phyloP scores from a whole-genome alignment of 2,329 filamentous ascomycete species.

The Phyllosticta capitalensis region DNA sequence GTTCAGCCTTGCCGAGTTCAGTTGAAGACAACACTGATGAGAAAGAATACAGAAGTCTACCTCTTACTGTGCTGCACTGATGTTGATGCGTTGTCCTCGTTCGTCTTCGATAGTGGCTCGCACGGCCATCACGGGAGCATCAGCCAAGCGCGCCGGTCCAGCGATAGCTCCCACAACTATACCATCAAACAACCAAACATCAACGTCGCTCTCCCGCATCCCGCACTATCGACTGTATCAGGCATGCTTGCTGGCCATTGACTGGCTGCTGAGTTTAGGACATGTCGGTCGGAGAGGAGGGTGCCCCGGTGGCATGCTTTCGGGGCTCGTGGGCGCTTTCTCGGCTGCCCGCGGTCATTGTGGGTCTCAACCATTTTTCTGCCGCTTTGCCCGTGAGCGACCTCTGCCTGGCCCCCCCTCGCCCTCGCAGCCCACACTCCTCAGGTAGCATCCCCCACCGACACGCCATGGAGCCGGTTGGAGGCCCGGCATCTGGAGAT shows the following conservation, averaged over 20 bases:
- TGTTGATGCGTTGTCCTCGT: not conserved
- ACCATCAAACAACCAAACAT: not conserved
- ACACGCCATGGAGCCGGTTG: not conserved
- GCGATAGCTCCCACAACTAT: not conserved
- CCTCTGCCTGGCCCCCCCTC: conserved; percentile 1
- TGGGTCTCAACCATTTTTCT: not conserved
- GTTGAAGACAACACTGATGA: too few relatives aligned
- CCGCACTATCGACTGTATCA: too few relatives aligned
- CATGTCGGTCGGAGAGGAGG: too few relatives aligned
- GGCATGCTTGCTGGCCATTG: too few relatives aligned
- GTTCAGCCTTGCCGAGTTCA: not conserved
- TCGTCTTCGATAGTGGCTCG: not conserved
- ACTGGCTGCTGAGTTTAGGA: too few relatives aligned
- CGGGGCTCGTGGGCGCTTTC: conserved; percentile 1
- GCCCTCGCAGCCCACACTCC: not conserved
- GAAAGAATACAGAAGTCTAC: too few relatives aligned
- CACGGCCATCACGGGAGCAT: not conserved
- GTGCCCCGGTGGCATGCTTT: too few relatives aligned
- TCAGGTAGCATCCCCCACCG: conserved; percentile 7
- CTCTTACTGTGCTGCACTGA: too few relatives aligned
- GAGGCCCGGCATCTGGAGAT: conserved; percentile 4
- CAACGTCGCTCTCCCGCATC: not conserved
- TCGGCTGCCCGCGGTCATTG: not conserved
- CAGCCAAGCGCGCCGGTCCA: not conserved
- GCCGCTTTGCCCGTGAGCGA: not conserved